phyloP scores from a whole-genome alignment of 140 eudicot genomes.

The Senecio squalidus region DNA sequence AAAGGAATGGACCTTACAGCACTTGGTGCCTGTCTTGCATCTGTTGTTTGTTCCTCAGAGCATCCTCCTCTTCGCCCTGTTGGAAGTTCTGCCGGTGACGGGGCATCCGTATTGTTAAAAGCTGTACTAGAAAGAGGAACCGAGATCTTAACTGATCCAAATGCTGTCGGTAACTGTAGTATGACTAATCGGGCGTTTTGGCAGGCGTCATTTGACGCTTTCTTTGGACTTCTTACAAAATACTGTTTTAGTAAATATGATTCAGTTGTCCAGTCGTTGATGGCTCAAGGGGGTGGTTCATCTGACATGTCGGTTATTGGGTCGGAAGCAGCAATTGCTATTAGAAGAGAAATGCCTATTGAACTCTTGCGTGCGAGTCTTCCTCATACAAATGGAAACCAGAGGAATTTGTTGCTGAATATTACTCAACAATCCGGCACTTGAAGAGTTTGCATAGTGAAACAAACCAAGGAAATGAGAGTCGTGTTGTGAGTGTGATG shows the following conservation, averaged over 20 bases:
- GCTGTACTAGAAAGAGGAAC: constrained; percentile 78
- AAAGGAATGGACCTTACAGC: constrained; percentile 66
- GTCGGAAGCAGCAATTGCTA: constrained; percentile 60
- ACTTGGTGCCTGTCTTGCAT: constrained; percentile 84
- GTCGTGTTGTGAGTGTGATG: constrained; percentile 15
- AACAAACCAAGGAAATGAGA: neutral
- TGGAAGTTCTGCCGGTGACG: constrained; percentile 91
- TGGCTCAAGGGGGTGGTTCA: constrained; percentile 40
- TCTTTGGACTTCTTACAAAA: constrained; percentile 58
- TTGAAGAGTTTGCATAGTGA: neutral
- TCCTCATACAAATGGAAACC: constrained; percentile 81
- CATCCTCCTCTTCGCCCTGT: constrained; percentile 88
- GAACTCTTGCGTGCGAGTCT: constrained; percentile 86
- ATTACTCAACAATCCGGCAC: constrained; percentile 62
- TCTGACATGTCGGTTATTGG: constrained; percentile 41
- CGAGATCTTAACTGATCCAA: constrained; percentile 56
- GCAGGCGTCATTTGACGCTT: constrained; percentile 97
- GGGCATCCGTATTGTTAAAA: constrained; percentile 67
- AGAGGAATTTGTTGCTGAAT: constrained; percentile 57
- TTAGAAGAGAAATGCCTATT: constrained; percentile 75
- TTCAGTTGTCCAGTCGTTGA: constrained; percentile 50
- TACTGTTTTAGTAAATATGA: constrained; percentile 81
- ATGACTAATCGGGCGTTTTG: constrained; percentile 57
- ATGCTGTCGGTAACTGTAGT: constrained; percentile 45
- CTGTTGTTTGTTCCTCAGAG: constrained; percentile 87